phyloP scores from a whole-genome alignment of 768 basidiomycete genomes.

The Artomyces pyxidatus region DNA sequence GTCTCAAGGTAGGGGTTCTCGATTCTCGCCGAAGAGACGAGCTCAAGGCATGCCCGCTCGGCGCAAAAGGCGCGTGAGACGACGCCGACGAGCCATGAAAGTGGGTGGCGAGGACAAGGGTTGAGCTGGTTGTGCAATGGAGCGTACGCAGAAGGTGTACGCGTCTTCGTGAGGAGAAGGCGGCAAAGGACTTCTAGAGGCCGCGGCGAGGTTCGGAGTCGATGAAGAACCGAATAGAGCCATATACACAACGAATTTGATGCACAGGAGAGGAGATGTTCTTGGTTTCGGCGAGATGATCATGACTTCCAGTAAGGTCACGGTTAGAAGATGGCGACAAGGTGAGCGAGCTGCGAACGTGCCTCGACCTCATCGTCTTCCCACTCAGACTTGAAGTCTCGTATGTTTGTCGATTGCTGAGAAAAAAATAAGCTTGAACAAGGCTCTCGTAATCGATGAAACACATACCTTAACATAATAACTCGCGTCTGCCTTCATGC shows the following conservation, averaged over 20 bases:
- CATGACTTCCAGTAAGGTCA: constrained; percentile 12
- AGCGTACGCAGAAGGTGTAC: constrained; percentile 15
- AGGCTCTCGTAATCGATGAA: too few relatives aligned
- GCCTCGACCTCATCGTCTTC: constrained; percentile 17
- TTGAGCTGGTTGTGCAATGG: constrained; percentile 8
- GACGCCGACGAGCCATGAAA: constrained; percentile 2
- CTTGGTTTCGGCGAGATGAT: constrained; percentile 10
- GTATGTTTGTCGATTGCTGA: constrained; percentile 14
- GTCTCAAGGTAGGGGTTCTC: constrained; percentile 11
- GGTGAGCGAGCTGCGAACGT: neutral
- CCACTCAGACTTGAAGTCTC: constrained; percentile 16
- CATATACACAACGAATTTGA: neutral
- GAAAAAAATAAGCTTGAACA: neutral
- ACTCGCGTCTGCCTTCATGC: constrained; percentile 11
- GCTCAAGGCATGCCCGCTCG: constrained; percentile 9
- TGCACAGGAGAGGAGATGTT: neutral
- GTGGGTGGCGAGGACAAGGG: constrained; percentile 9
- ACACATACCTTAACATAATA: constrained; percentile 14
- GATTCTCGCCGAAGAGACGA: neutral
- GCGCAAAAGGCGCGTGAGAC: constrained; percentile 9
- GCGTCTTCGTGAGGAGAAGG: constrained; percentile 1
- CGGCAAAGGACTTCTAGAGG: neutral
- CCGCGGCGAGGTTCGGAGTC: neutral
- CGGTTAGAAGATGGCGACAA: neutral
- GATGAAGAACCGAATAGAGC: neutral